Conservation (phyloP, 163 green algal genomes). For the Chloromonas sp. region DNA sequence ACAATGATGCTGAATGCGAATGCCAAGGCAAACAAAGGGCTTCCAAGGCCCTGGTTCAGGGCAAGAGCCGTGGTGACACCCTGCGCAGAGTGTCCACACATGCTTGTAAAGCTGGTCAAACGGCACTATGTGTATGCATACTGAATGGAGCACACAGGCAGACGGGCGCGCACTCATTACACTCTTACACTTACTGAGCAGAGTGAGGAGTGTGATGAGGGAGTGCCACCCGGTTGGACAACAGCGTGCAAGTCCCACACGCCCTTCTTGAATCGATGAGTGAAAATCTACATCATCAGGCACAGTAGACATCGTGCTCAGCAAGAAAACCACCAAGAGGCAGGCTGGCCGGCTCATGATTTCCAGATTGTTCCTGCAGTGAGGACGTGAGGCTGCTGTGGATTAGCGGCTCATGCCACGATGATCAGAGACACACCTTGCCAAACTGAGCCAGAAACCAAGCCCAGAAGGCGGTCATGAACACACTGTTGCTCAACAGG, state of each 20-base stretch:
- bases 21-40: conserved; percentile 69
- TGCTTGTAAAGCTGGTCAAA: background rate
- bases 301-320: background rate
- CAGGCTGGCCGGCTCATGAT: too few species aligned
- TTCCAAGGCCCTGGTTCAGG: conserved; percentile 69
- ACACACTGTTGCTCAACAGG: conserved; percentile 73
- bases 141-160: background rate
- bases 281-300: conserved; percentile 73
- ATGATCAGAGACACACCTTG: conserved; percentile 53
- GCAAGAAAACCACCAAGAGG: background rate
- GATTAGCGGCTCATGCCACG: too few species aligned
- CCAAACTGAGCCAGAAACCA: conserved; percentile 79
- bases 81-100: conserved; percentile 25
- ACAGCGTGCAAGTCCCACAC: conserved; percentile 69
- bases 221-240: conserved; percentile 86
- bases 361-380: too few species aligned
- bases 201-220: conserved; percentile 86
- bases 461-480: conserved; percentile 78
- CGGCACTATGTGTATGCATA: background rate
- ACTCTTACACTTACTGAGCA: conserved; percentile 51
- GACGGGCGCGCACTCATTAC: conserved; percentile 1
- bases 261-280: conserved; percentile 72
- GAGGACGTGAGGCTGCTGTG: too few species aligned
- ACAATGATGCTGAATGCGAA: conserved; percentile 82
- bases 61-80: conserved; percentile 79